These are phyloP conservation scores for Paracamarosporium sp. DNA, from an alignment of 2,329 filamentous ascomycete genomes.

Conservation along the genomic window DNA sequence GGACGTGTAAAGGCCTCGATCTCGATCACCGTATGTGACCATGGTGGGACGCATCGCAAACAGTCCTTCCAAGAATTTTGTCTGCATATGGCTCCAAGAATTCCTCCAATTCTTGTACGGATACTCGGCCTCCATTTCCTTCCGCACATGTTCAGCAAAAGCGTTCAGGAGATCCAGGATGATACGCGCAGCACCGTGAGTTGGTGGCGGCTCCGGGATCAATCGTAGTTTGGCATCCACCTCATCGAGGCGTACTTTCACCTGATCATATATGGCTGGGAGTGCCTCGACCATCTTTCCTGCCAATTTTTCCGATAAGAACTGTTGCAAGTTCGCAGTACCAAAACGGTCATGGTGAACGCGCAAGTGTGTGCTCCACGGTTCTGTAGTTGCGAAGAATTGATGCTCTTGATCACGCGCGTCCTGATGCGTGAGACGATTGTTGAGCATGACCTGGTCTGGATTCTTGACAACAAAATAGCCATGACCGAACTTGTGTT, in stretches of 20 bases:
- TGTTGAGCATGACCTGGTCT: conserved; percentile 58
- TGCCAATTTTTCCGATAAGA: conserved; percentile 57
- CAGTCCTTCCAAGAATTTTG: conserved; percentile 58
- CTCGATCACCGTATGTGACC: conserved; percentile 10
- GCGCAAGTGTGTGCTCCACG: conserved; percentile 55
- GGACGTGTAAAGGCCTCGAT: conserved; percentile 17
- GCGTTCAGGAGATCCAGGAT: conserved; percentile 65
- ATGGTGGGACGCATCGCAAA: conserved; percentile 35
- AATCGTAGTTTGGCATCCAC: conserved; percentile 63
- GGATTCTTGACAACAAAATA: conserved; percentile 79
- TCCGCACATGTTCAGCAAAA: conserved; percentile 63
- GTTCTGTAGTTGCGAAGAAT: conserved; percentile 55
- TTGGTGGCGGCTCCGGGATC: conserved; percentile 72
- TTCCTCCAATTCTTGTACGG: conserved; percentile 50
- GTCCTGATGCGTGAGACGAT: conserved; percentile 50
- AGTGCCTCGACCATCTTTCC: conserved; percentile 49
- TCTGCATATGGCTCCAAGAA: conserved; percentile 53
- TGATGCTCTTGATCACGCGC: conserved; percentile 57
- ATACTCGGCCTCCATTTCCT: conserved; percentile 60
- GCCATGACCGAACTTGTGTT: conserved; percentile 71
- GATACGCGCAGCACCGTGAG: conserved; percentile 68
- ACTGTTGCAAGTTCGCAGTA: conserved; percentile 56
- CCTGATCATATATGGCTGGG: conserved; percentile 52
- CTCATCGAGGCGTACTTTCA: conserved; percentile 54
- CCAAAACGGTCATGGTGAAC: conserved; percentile 58